These are phyloP conservation scores for Epichloe scottii DNA, from an alignment of 2,329 filamentous ascomycete species.

Conservation along the genomic window DNA sequence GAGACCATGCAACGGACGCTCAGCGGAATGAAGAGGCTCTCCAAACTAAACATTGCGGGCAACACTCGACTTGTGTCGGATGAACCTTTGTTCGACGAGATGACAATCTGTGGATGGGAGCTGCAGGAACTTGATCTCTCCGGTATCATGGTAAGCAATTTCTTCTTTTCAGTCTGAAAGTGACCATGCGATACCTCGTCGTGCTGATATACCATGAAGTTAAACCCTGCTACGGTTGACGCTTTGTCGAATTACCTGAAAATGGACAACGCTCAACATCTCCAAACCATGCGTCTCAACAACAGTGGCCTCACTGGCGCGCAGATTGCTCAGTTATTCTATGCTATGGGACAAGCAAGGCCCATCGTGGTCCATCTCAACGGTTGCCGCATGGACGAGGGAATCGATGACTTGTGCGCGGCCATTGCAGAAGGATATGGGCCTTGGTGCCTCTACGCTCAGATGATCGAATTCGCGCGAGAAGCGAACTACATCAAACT, in stretches of 20 bases:
- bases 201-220: slow-evolving; percentile 16
- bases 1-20: slow-evolving; percentile 32
- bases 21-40: slow-evolving; percentile 29
- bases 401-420: slow-evolving; percentile 36
- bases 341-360: slow-evolving; percentile 34
- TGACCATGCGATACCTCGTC: slow-evolving; percentile 2
- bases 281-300: slow-evolving; percentile 35
- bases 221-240: slow-evolving; percentile 36
- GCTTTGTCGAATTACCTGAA: slow-evolving; percentile 34
- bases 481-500: slow-evolving; percentile 40
- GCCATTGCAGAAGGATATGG: slow-evolving; percentile 34
- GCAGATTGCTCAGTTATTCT: slow-evolving; percentile 37
- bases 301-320: slow-evolving; percentile 39
- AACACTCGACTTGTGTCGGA: slow-evolving; percentile 34
- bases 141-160: slow-evolving; percentile 32
- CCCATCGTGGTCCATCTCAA: slow-evolving; percentile 37
- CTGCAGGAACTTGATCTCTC: slow-evolving; percentile 43
- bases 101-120: slow-evolving; percentile 29
- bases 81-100: slow-evolving; percentile 33
- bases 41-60: slow-evolving; percentile 36
- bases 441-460: slow-evolving; percentile 37
- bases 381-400: slow-evolving; percentile 40
- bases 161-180: background rate
- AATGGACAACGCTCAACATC: slow-evolving; percentile 23
- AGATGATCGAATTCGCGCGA: slow-evolving; percentile 44